Percentiles rank a stretch among this genome's conserved stretches.
Conservation (phyloP, 148 eudicot genomes). For the Polygonum aviculare region DNA sequence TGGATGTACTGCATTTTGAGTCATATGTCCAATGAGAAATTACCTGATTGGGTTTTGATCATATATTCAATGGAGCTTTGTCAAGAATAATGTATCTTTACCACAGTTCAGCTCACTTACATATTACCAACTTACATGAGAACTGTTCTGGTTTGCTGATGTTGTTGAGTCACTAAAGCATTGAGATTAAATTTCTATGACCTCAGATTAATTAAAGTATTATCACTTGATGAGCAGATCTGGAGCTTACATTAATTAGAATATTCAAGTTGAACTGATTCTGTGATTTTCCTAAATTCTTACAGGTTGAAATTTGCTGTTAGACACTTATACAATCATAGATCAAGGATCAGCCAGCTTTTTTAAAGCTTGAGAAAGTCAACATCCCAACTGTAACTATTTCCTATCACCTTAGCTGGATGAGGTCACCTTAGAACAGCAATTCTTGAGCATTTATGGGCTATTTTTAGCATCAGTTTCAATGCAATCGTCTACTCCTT, state of each 20-base stretch:
- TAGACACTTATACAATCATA: neutral
- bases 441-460: neutral
- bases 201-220: neutral
- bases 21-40: slow-evolving; percentile 7
- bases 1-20: slow-evolving; percentile 4
- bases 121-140: neutral
- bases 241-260: neutral
- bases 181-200: neutral
- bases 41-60: slow-evolving; percentile 2
- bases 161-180: neutral
- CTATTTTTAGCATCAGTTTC: neutral
- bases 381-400: neutral
- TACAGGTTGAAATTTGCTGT: neutral
- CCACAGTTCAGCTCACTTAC: neutral
- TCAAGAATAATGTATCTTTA: neutral
- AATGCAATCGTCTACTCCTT: neutral
- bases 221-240: neutral
- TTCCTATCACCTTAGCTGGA: neutral
- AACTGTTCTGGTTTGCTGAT: neutral
- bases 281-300: neutral
- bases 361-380: neutral
- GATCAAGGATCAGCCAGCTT: neutral
- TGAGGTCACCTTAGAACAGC: neutral
- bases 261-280: neutral
- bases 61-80: neutral